A percentile compares a stretch with the other conserved stretches of the same genome.
phyloP scores from a whole-genome alignment of 139 green algal genomes.

The Chlamydomonas sp. region DNA sequence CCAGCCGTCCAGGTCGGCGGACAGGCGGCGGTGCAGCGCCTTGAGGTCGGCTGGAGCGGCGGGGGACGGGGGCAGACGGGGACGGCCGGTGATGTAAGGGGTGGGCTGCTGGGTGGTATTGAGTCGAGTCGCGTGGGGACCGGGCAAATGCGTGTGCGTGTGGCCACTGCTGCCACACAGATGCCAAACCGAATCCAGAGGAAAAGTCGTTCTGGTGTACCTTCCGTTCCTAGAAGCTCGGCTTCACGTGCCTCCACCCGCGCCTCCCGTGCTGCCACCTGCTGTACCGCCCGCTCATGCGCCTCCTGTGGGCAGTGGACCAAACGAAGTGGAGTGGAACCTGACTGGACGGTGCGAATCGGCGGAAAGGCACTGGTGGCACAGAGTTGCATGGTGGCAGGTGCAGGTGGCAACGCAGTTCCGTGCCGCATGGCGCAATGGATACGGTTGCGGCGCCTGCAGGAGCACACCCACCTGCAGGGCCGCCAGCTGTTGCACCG shows the following conservation, averaged over 20 bases:
- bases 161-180: no score
- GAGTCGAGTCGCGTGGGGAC: no score
- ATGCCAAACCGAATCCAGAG: no score
- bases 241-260: neutral
- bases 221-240: neutral
- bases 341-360: no score
- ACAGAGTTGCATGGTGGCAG: no score
- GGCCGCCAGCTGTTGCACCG: slow-evolving; percentile 28
- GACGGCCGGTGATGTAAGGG: neutral
- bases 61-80: no score
- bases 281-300: slow-evolving; percentile 1
- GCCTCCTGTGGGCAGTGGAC: neutral
- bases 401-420: no score
- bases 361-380: no score
- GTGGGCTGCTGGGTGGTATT: neutral
- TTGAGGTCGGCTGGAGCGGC: slow-evolving; percentile 6
- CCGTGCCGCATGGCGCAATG: no score
- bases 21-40: neutral
- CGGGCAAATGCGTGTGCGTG: no score
- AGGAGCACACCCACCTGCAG: slow-evolving; percentile 4
- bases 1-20: slow-evolving; percentile 17
- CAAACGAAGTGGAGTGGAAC: no score
- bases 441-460: no score
- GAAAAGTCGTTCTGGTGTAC: neutral
- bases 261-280: slow-evolving; percentile 13